phyloP scores from a whole-genome alignment of 2,329 filamentous ascomycete genomes.

The Xylariales sp. region DNA sequence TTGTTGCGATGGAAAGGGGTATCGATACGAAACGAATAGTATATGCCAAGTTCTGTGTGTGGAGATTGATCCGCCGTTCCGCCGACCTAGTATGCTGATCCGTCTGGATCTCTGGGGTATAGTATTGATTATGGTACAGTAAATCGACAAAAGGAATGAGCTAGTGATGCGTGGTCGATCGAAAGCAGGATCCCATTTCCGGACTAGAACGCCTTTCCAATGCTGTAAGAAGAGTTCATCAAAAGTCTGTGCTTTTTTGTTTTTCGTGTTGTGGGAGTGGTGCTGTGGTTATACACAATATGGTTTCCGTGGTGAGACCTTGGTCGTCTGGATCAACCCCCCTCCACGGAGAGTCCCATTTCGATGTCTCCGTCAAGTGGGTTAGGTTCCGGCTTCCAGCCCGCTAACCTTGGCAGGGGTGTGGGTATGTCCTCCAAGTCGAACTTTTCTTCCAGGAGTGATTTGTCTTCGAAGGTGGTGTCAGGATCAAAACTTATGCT shows the following conservation, averaged over 20 bases:
- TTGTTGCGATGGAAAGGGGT: too few relatives aligned
- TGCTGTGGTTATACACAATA: too few relatives aligned
- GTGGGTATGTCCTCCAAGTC: too few relatives aligned
- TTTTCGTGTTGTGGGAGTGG: too few relatives aligned
- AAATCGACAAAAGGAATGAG: neutral
- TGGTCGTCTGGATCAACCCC: too few relatives aligned
- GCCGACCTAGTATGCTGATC: neutral
- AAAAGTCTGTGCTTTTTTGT: too few relatives aligned
- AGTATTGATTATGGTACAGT: neutral
- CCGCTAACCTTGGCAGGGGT: slow-evolving; percentile 13
- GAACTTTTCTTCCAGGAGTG: slow-evolving; percentile 53
- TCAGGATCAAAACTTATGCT: slow-evolving; percentile 10
- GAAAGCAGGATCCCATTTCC: too few relatives aligned
- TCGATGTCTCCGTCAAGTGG: neutral
- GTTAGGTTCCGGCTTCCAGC: slow-evolving; percentile 19
- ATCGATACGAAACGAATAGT: neutral
- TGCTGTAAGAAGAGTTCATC: too few relatives aligned
- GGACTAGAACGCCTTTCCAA: too few relatives aligned
- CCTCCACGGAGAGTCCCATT: neutral
- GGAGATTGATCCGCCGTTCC: neutral
- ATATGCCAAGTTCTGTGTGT: neutral
- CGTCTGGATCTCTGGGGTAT: neutral
- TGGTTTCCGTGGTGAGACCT: too few relatives aligned
- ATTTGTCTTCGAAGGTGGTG: slow-evolving; percentile 1
- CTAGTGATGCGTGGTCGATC: too few relatives aligned